Evolutionary conservation across 352 stramenopile species (phyloP).

Genomic region (Hyaloperonospora arabidopsidis): DNA sequence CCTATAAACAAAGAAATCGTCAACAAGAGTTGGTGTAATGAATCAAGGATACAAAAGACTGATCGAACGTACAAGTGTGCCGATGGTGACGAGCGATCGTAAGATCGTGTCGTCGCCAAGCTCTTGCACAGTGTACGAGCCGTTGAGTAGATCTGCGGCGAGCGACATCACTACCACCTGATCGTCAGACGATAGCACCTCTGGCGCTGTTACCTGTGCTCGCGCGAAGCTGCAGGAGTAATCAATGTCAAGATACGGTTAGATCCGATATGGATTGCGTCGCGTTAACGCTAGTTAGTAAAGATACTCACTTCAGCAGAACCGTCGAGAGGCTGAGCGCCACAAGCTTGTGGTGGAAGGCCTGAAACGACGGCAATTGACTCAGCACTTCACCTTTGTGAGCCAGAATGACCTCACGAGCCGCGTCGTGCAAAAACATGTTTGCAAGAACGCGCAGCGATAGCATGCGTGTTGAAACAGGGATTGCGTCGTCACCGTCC

Average conservation of each 20-base stretch:
- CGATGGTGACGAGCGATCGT: slow-evolving; percentile 55
- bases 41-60: background rate
- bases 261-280: slow-evolving; percentile 4
- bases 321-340: slow-evolving; percentile 61
- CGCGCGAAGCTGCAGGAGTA: slow-evolving; percentile 35
- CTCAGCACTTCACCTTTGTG: slow-evolving; percentile 50
- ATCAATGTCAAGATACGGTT: slow-evolving; percentile 6
- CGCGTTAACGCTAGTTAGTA: background rate
- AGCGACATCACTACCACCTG: slow-evolving; percentile 41
- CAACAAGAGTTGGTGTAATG: background rate
- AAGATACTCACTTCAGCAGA: slow-evolving; percentile 54
- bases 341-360: slow-evolving; percentile 55
- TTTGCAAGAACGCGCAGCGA: slow-evolving; percentile 69
- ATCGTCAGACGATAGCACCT: slow-evolving; percentile 39
- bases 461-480: slow-evolving; percentile 65
- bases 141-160: slow-evolving; percentile 45
- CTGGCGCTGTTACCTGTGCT: slow-evolving; percentile 25
- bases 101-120: slow-evolving; percentile 74
- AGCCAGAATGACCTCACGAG: slow-evolving; percentile 36
- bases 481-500: slow-evolving; percentile 29
- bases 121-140: slow-evolving; percentile 42
- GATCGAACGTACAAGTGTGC: slow-evolving; percentile 48
- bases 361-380: slow-evolving; percentile 38
- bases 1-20: slow-evolving; percentile 18
- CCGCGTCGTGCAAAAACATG: slow-evolving; percentile 54